Conservation (phyloP, 495 filamentous ascomycete genomes). For the Tuber borchii region DNA sequence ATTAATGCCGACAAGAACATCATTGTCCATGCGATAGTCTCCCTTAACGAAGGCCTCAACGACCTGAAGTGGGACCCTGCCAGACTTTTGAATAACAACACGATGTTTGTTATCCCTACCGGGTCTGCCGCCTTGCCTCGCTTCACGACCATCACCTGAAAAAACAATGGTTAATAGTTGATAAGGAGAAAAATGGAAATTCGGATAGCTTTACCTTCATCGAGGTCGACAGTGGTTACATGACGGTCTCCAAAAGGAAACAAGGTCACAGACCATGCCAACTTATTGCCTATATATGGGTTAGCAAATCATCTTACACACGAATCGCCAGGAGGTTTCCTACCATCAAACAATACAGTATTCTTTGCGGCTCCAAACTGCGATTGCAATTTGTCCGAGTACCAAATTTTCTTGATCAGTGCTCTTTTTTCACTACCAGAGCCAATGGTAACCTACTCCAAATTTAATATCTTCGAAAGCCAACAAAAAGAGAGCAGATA, state of each 20-base stretch:
- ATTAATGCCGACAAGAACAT: conserved; percentile 71
- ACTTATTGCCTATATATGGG: conserved; percentile 42
- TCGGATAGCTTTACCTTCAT: conserved; percentile 40
- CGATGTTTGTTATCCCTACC: conserved; percentile 49
- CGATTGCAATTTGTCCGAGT: conserved; percentile 52
- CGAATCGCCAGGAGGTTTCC: neutral
- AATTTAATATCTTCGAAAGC: conserved; percentile 3
- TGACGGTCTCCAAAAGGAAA: conserved; percentile 43
- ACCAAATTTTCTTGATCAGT: conserved; percentile 68
- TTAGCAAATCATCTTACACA: conserved; percentile 30
- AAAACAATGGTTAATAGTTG: neutral
- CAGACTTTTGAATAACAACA: conserved; percentile 55
- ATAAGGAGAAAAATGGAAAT: neutral
- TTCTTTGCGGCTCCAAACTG: conserved; percentile 46
- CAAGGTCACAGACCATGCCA: conserved; percentile 37
- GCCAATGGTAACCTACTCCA: conserved; percentile 55
- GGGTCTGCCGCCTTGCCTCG: conserved; percentile 33
- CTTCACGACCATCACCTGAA: neutral
- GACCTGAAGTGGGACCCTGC: conserved; percentile 56
- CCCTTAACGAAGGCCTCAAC: conserved; percentile 60
- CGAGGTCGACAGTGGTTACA: conserved; percentile 58
- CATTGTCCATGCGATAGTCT: conserved; percentile 53
- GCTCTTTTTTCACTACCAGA: conserved; percentile 56
- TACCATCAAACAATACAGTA: conserved; percentile 67
- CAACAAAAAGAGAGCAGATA: neutral